phyloP scores from a whole-genome alignment of 768 basidiomycete species.

The Trametopsis cervina region DNA sequence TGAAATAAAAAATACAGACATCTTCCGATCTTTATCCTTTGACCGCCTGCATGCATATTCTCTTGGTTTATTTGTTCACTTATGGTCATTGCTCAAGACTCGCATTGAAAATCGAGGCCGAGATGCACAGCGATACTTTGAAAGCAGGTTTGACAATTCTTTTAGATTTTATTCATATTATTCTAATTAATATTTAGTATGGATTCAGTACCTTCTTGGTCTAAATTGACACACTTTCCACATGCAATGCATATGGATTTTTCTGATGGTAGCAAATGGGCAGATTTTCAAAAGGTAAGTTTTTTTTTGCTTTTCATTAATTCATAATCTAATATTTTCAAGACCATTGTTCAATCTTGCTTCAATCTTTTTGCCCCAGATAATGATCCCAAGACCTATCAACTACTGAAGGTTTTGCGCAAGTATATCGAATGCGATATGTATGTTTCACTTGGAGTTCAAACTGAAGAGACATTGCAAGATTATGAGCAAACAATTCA shows the following conservation, averaged over 20 bases:
- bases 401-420: slow-evolving; percentile 1
- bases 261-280: neutral
- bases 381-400: neutral
- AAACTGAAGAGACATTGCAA: slow-evolving; percentile 6
- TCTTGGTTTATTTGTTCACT: slow-evolving; percentile 4
- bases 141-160: neutral
- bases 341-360: neutral
- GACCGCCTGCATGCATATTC: slow-evolving; percentile 7
- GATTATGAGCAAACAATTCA: neutral
- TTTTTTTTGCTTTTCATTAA: neutral
- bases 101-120: neutral
- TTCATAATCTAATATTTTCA: neutral
- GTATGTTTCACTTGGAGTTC: slow-evolving; percentile 3
- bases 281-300: neutral
- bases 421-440: slow-evolving; percentile 7
- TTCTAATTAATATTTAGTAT: neutral
- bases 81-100: neutral
- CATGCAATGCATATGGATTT: neutral
- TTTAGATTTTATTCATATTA: neutral
- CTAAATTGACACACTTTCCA: neutral
- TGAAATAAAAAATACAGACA: slow-evolving; percentile 27
- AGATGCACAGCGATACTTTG: neutral
- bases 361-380: slow-evolving; percentile 1
- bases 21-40: slow-evolving; percentile 28
- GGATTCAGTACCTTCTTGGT: neutral